phyloP scores from a whole-genome alignment of 2,329 filamentous ascomycete genomes.

The Dothideomycetidae sp. region DNA sequence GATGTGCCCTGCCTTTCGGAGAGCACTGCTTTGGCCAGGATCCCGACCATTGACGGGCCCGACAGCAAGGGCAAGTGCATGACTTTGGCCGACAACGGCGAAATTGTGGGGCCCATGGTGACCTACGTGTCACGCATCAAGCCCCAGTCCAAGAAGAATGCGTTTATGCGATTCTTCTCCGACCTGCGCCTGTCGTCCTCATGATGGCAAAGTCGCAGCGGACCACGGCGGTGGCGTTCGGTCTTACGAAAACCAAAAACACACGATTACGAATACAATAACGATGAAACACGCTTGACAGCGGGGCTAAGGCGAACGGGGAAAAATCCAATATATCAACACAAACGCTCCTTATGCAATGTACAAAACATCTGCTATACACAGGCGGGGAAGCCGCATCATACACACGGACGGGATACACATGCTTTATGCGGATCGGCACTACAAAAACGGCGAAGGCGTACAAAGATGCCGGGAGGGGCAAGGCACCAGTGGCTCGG shows the following conservation, averaged over 20 bases:
- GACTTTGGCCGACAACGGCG: constrained; percentile 62
- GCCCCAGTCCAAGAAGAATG: constrained; percentile 17
- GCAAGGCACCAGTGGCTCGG: too few species aligned
- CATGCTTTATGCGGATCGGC: too few species aligned
- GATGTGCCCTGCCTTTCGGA: constrained; percentile 28
- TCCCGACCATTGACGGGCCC: constrained; percentile 55
- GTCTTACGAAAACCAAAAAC: constrained; percentile 2
- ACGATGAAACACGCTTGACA: constrained; percentile 5
- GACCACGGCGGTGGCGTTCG: background rate
- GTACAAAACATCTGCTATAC: constrained; percentile 6
- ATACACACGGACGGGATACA: background rate
- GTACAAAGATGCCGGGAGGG: too few species aligned
- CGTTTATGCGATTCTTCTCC: constrained; percentile 23
- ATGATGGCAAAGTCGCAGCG: constrained; percentile 1
- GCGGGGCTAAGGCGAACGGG: too few species aligned
- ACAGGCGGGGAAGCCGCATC: constrained; percentile 7
- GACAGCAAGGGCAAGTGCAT: constrained; percentile 68
- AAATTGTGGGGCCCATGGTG: constrained; percentile 88
- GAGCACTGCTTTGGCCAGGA: constrained; percentile 44
- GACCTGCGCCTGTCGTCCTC: constrained; percentile 14
- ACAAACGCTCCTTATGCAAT: background rate
- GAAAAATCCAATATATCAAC: background rate
- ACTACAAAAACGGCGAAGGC: too few species aligned
- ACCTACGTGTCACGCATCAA: constrained; percentile 26
- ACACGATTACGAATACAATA: constrained; percentile 5